Conservation (phyloP, 345 rosid species). For the Salix caprea region DNA sequence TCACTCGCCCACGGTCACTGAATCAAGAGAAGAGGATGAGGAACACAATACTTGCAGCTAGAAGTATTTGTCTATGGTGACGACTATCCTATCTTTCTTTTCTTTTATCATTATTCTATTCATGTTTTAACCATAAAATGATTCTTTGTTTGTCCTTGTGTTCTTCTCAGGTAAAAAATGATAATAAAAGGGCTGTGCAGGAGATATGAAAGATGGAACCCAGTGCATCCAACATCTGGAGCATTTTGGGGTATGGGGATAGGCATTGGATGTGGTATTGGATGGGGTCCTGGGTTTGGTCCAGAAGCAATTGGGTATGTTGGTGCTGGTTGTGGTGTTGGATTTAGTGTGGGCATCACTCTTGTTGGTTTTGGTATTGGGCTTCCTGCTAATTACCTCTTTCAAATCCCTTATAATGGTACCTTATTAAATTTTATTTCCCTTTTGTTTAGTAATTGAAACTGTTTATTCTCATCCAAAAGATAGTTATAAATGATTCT, state of each 20-base stretch:
- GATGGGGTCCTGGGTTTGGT: slow-evolving; percentile 98
- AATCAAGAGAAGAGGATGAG: neutral
- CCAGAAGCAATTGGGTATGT: slow-evolving; percentile 87
- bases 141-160: too few relatives aligned
- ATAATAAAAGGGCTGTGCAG: slow-evolving; percentile 74
- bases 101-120: too few relatives aligned
- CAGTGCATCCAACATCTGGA: slow-evolving; percentile 85
- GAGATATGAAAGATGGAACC: slow-evolving; percentile 83
- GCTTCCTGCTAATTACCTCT: slow-evolving; percentile 68
- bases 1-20: neutral
- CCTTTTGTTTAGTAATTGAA: neutral
- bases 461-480: neutral
- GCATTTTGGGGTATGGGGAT: slow-evolving; percentile 97
- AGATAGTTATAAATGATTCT: neutral
- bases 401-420: slow-evolving; percentile 59
- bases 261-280: slow-evolving; percentile 88
- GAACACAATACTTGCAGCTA: neutral
- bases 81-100: neutral
- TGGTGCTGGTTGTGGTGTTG: slow-evolving; percentile 90
- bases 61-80: neutral
- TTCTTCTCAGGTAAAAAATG: slow-evolving; percentile 44
- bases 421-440: neutral
- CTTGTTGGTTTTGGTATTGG: slow-evolving; percentile 82
- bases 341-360: slow-evolving; percentile 85
- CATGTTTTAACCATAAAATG: too few relatives aligned